These are phyloP conservation scores for Carex arenaria DNA, from an alignment of 202 grass and related monocot species.

Conservation along the genomic window DNA sequence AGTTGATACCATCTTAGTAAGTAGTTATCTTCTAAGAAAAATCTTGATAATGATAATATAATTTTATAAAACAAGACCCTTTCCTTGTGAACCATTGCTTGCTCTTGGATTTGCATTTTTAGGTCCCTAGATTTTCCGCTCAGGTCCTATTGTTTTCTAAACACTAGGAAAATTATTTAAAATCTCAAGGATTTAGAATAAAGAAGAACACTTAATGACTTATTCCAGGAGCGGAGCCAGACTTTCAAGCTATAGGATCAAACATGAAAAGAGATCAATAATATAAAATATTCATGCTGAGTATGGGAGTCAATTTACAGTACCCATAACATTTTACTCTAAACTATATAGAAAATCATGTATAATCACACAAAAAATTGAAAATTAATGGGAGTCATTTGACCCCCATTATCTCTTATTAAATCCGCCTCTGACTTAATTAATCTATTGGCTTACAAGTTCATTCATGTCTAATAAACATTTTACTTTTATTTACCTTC, in stretches of 20 bases:
- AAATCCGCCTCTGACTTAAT: too few relatives aligned
- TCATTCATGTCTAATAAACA: not conserved
- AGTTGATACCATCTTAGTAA: conserved; percentile 68
- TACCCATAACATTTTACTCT: too few relatives aligned
- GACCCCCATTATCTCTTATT: too few relatives aligned
- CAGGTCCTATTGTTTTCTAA: not conserved
- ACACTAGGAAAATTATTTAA: not conserved
- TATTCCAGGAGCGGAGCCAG: not conserved
- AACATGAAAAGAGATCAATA: too few relatives aligned
- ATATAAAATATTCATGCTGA: too few relatives aligned
- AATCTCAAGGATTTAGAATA: not conserved
- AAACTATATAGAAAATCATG: too few relatives aligned
- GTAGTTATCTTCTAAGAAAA: not conserved
- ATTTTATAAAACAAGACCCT: not conserved
- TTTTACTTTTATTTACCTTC: not conserved
- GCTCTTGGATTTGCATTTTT: not conserved
- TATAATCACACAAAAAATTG: too few relatives aligned
- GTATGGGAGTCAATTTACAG: too few relatives aligned
- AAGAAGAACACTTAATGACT: not conserved
- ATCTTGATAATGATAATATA: not conserved
- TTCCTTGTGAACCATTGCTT: not conserved
- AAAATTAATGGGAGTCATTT: too few relatives aligned
- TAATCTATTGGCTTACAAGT: not conserved
- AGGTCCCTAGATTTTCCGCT: not conserved
- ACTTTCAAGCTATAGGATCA: too few relatives aligned